Base-by-base conservation (phyloP, 1,139 yeast species). In the Pichia cactophila region DNA sequence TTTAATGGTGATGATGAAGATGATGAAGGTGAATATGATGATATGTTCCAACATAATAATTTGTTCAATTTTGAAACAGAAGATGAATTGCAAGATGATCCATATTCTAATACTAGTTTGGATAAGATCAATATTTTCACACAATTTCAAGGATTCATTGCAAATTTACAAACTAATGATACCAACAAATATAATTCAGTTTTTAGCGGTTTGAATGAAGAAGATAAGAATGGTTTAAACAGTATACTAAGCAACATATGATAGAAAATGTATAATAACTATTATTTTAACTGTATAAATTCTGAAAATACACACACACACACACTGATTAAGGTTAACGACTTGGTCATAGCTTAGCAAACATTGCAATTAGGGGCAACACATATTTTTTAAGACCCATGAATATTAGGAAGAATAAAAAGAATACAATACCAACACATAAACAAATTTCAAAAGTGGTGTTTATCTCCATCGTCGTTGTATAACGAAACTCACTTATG, bases 101-200 rank as follows among this genome's bases (percentile, higher is more conserved):
- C 96, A 4, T 73, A 87, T 56, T 78, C 85, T 4, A 81, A 83
- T 46, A 83, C 89, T 2, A 83, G 95, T 1, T 70, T 92, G 51
- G 97, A 92, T 59, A 69, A 71, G 41, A 68, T 90, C 41, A 82
- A 90, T 59, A 78, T 88, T 9, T 82, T 80, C 59, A 65, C 67
- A 6, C 70, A 73, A 5, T 74, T 81, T 61, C 72, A 77, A 54
- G 72, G 74, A 23, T 65, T 68, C 29, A 61, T 78, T 39, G 47
- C 58, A n/a, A 60, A 59, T 7, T 52, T 76, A n/a, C 65, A 72
- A 55, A 59, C 58, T 17, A 52, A 60, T 2, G 73, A 73, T 49
- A 43, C 60, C 2, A 56, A 53, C 5, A 71, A 67, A 53, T 74
- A 74, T 37, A 42, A 36, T 31, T n/a, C 47, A 9, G 31, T 49